Percentiles rank a stretch among this genome's conserved stretches.
Conservation (phyloP, 805 yeast genomes). For the Candida jianshihensis region DNA sequence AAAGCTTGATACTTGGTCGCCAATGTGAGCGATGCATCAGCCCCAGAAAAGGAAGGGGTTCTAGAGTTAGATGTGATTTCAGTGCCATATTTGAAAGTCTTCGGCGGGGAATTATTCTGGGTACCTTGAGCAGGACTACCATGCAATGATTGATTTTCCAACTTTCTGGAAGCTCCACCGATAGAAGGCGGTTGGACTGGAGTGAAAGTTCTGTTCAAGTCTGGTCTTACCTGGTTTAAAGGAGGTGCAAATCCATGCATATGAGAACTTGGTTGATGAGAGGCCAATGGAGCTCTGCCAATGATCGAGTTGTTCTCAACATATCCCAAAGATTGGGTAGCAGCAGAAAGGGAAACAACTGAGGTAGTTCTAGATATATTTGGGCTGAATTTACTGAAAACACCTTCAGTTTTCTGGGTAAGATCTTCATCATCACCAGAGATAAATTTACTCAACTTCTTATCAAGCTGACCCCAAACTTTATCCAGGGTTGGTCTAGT, state of each 20-base stretch:
- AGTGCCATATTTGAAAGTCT: too few species aligned
- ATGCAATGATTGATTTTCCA: too few species aligned
- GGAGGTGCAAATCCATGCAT: constrained; percentile 2
- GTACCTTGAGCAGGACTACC: too few species aligned
- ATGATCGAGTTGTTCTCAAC: too few species aligned
- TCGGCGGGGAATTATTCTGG: too few species aligned
- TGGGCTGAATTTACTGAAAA: constrained; percentile 68
- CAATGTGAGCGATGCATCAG: too few species aligned
- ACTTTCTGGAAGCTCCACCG: too few species aligned
- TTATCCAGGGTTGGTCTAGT: constrained; percentile 71
- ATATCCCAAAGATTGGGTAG: constrained; percentile 2
- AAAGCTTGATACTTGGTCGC: too few species aligned
- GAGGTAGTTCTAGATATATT: constrained; percentile 50
- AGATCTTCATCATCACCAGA: constrained; percentile 79
- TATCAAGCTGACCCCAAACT: constrained; percentile 85
- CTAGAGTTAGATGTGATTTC: too few species aligned
- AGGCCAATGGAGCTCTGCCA: not conserved
- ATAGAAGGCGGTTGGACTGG: too few species aligned
- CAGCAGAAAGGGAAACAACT: constrained; percentile 13
- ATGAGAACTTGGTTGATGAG: too few species aligned
- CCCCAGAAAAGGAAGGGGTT: too few species aligned
- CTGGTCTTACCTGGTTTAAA: not conserved
- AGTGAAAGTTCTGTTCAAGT: not conserved
- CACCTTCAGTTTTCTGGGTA: constrained; percentile 36
- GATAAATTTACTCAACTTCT: constrained; percentile 69